Evolutionary conservation across 1,139 yeast species (phyloP).

Genomic region (Saccharomyces hybrid): DNA sequence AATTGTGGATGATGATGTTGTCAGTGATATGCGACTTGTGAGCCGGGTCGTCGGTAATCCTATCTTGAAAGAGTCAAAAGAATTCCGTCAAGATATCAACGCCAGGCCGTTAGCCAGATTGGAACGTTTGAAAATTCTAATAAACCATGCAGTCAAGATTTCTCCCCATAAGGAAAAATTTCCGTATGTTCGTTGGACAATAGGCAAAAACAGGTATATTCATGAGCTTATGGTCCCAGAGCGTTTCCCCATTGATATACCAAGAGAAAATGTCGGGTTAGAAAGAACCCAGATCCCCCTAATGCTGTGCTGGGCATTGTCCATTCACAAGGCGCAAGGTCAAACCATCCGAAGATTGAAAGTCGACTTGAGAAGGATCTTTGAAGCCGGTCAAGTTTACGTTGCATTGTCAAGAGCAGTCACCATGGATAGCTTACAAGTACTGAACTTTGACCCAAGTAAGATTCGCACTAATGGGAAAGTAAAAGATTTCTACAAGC

Average conservation of each 20-base stretch:
- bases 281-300: conserved; percentile 62
- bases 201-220: conserved; percentile 17
- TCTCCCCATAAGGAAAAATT: conserved; percentile 27
- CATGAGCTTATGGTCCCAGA: conserved; percentile 27
- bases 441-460: conserved; percentile 56
- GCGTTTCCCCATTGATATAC: conserved; percentile 27
- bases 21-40: conserved; percentile 31
- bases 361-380: conserved; percentile 61
- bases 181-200: conserved; percentile 53
- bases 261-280: conserved; percentile 26
- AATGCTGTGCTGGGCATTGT: conserved; percentile 77
- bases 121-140: conserved; percentile 30
- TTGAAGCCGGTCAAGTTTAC: conserved; percentile 82
- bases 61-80: conserved; percentile 14
- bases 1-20: conserved; percentile 19
- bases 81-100: conserved; percentile 22
- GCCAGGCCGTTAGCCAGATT: conserved; percentile 15
- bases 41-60: conserved; percentile 29
- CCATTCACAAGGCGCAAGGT: conserved; percentile 89
- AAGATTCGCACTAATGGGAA: conserved; percentile 57
- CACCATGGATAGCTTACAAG: conserved; percentile 61
- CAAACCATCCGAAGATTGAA: conserved; percentile 74
- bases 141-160: conserved; percentile 30
- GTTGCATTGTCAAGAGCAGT: conserved; percentile 91
- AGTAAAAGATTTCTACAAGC: conserved; percentile 58